A percentile compares a stretch with the other conserved stretches of the same genome.
Evolutionary conservation across 129 eudicot species (phyloP).

Genomic region (Gnaphalium uliginosum): DNA sequence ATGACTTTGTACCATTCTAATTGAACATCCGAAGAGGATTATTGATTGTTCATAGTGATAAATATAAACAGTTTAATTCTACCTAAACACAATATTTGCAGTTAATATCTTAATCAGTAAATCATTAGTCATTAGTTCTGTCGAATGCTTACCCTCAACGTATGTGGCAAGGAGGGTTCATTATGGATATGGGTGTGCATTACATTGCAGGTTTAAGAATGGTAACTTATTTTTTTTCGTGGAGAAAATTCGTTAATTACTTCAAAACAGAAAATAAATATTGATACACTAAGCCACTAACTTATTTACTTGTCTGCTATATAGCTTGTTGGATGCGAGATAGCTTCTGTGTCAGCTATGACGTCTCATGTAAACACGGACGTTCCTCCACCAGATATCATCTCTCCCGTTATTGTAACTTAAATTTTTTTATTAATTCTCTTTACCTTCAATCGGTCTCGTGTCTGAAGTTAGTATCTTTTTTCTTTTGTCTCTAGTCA

Average conservation of each 20-base stretch:
- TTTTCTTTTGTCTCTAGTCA: constrained; percentile 22
- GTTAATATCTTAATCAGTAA: too few species aligned
- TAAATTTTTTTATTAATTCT: neutral
- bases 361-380: constrained; percentile 31
- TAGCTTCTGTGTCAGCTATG: constrained; percentile 67
- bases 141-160: neutral
- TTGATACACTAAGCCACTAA: too few species aligned
- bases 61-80: neutral
- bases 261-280: too few species aligned
- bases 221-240: constrained; percentile 45
- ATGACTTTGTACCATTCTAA: too few species aligned
- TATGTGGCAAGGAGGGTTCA: constrained; percentile 83
- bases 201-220: constrained; percentile 88
- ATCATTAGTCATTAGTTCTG: neutral
- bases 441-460: neutral
- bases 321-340: constrained; percentile 85
- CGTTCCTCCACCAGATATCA: constrained; percentile 42
- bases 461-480: neutral
- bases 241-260: neutral
- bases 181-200: constrained; percentile 99
- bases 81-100: too few species aligned
- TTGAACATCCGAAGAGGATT: neutral
- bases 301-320: neutral
- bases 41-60: neutral
- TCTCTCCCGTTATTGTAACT: constrained; percentile 40